Evolutionary conservation across 345 rosid species (phyloP).

Genomic region (Stellera chamaejasme): DNA sequence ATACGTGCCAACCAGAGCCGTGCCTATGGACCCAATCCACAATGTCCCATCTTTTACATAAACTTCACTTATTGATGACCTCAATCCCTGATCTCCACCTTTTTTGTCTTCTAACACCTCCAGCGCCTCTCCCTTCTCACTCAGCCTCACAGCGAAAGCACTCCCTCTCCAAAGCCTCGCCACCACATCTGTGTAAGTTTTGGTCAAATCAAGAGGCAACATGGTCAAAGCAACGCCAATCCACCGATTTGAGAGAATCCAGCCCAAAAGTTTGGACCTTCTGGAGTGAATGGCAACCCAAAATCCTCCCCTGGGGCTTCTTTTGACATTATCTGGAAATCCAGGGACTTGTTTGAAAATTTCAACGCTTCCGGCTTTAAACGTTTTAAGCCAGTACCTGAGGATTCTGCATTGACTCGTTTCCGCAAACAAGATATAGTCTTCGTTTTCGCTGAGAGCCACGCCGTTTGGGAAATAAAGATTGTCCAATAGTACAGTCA

Average conservation of each 20-base stretch:
- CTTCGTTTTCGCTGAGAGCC: constrained; percentile 30
- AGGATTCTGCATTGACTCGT: constrained; percentile 32
- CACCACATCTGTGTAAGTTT: constrained; percentile 19
- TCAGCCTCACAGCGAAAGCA: constrained; percentile 57
- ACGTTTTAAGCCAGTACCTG: constrained; percentile 32
- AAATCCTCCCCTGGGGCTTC: constrained; percentile 49
- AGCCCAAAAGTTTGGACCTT: constrained; percentile 23
- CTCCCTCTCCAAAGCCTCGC: constrained; percentile 28
- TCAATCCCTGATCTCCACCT: constrained; percentile 27
- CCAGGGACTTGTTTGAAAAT: constrained; percentile 45
- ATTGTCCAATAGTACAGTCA: constrained; percentile 27
- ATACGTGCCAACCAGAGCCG: constrained; percentile 37
- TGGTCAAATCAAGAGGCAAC: constrained; percentile 35
- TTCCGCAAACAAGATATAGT: constrained; percentile 43
- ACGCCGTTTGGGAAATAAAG: constrained; percentile 62
- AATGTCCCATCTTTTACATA: constrained; percentile 38
- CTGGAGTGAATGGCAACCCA: constrained; percentile 61
- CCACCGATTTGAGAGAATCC: constrained; percentile 31
- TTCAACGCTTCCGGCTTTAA: constrained; percentile 19
- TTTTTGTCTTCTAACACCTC: constrained; percentile 32
- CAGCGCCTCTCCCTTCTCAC: constrained; percentile 45
- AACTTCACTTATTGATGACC: constrained; percentile 40
- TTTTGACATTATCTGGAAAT: constrained; percentile 64
- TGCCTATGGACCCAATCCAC: constrained; percentile 64
- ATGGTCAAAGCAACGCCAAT: constrained; percentile 35